A percentile compares a stretch with the other conserved stretches of the same genome.
These are phyloP conservation scores for Immersiporthe knoxdaviesiana DNA, from an alignment of 2,329 filamentous ascomycete genomes.

Conservation along the genomic window DNA sequence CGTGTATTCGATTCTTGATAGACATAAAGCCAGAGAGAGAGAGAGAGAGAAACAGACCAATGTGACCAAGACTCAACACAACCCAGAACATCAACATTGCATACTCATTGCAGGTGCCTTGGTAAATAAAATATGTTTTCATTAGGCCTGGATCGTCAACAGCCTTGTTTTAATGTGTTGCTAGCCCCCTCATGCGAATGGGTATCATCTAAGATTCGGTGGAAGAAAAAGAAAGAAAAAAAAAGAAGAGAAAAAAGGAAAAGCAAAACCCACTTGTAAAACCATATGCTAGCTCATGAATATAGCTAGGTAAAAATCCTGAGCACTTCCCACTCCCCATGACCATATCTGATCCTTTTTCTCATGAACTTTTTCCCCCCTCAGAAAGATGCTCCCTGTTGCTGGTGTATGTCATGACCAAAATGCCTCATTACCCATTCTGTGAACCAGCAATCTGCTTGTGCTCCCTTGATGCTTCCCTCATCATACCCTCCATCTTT, in stretches of 20 bases:
- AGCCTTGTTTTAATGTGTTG: neutral
- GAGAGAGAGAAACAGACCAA: neutral
- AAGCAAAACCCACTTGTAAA: neutral
- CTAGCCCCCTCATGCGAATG: constrained; percentile 1
- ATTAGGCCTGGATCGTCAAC: neutral
- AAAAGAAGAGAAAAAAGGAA: neutral
- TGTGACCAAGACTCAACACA: neutral
- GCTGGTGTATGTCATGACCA: neutral
- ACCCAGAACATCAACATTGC: neutral
- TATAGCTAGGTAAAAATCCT: neutral
- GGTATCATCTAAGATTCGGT: constrained; percentile 13
- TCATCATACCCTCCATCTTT: neutral
- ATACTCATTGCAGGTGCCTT: neutral
- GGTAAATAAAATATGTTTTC: neutral
- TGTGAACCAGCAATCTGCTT: too few relatives aligned
- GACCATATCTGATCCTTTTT: neutral
- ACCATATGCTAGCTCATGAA: neutral
- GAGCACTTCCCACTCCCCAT: neutral
- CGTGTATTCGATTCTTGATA: neutral
- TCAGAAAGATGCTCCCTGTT: neutral
- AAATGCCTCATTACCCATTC: too few relatives aligned
- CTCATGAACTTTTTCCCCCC: neutral
- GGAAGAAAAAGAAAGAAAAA: neutral
- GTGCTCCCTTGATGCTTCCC: too few relatives aligned
- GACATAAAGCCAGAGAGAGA: neutral